Percentiles rank a stretch among this genome's conserved stretches.
These are phyloP conservation scores for Apiospora sp. DNA, from an alignment of 2,329 filamentous ascomycete species.

Conservation along the genomic window DNA sequence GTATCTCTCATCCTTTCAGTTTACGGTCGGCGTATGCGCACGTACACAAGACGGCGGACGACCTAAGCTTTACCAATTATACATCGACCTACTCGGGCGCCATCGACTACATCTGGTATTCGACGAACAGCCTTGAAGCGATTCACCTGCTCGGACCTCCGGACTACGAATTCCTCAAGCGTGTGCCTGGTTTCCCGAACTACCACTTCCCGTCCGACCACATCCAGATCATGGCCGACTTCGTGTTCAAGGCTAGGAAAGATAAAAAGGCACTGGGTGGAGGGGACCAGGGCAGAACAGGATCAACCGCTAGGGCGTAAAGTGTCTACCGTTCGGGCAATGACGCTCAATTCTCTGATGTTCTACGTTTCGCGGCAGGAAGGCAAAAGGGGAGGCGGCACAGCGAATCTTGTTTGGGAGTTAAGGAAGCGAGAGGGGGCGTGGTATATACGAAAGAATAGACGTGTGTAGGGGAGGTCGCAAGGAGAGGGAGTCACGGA, in stretches of 20 bases:
- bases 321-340: not conserved
- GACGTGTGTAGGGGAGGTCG: not conserved
- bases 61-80: conserved; percentile 95
- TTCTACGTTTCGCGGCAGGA: not conserved
- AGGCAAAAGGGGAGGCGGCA: not conserved
- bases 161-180: conserved; percentile 83
- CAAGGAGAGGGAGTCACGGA: conserved; percentile 5
- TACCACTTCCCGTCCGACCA: conserved; percentile 96
- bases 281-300: conserved; percentile 32
- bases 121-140: conserved; percentile 86
- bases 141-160: conserved; percentile 86
- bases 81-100: conserved; percentile 91
- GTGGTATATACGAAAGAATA: conserved; percentile 15
- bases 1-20: conserved; percentile 94
- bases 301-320: conserved; percentile 10
- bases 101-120: conserved; percentile 98
- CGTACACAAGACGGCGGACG: conserved; percentile 81
- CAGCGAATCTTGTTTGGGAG: not conserved
- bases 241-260: conserved; percentile 87
- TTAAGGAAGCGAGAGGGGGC: not conserved
- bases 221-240: conserved; percentile 87
- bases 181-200: conserved; percentile 90
- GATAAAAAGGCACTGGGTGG: conserved; percentile 68
- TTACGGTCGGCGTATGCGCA: conserved; percentile 88
- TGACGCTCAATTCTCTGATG: not conserved